Evolutionary conservation across 73 alveolate species (phyloP), one percentile per base, ranked within the genome.

Genomic region (Paramecium sexaurelia): DNA sequence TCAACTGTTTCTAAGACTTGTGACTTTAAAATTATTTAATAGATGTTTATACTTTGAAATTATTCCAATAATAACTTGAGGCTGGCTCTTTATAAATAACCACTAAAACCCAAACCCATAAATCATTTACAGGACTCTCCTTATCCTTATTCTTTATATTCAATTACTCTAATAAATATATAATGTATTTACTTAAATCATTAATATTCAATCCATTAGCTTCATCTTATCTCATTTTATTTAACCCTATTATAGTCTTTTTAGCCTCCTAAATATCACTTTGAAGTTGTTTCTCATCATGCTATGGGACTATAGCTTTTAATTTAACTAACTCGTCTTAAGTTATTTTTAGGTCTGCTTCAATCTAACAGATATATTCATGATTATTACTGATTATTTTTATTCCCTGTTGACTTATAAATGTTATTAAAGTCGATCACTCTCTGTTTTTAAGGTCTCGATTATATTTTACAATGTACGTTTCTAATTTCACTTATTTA

Each of bases 31-130:
- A 27, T 11, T 61, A 78, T 32, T 24, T 11, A 13, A 41, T 78
- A 41, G 9, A 51, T n/a, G 17, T 51, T 6, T 36, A 36, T 17
- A 78, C 90, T 45, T 78, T 78, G 55, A 78, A 78, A 45, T 78
- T 78, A 26, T 78, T 78, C 90, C 90, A 78, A 45, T 78, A 78
- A 45, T 78, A 78, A 33, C 73, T 78, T 22, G 61, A 29, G 45
- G 90, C 90, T 24, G 90, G 75, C 24, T 43, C 90, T 33, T 78
- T 78, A 78, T 78, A 78, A 19, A 78, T 78, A 11, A 78, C 69
- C 19, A 41, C 68, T 9, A 78, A 24, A 8, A 27, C 15, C 90
- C 90, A 78, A 1, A 78, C 13, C 75, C 68, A 78, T 1, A 78
- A 20, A 9, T 78, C 90, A 22, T 78, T 78, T 6, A 78, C 73